Percentiles rank a stretch among this genome's conserved stretches.
phyloP scores from a whole-genome alignment of 768 basidiomycete genomes.

The Termitomyces sp. region DNA sequence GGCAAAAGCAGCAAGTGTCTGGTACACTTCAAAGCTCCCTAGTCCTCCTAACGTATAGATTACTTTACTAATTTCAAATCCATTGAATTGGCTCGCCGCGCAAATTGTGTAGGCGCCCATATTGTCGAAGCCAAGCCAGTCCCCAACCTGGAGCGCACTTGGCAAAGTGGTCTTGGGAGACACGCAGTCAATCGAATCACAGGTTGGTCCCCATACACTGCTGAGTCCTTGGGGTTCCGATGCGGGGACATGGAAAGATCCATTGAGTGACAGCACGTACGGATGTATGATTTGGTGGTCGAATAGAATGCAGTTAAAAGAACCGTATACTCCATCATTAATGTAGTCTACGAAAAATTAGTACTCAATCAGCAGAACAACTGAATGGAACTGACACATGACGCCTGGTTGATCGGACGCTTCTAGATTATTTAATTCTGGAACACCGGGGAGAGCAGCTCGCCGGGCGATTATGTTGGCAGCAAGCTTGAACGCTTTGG shows the following conservation, averaged over 20 bases:
- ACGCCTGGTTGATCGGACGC: conserved; percentile 42
- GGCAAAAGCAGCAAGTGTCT: conserved; percentile 44
- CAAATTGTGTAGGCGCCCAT: conserved; percentile 99
- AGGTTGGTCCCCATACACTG: conserved; percentile 98
- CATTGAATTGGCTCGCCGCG: conserved; percentile 94
- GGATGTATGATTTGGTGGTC: conserved; percentile 94
- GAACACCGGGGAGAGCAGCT: conserved; percentile 38
- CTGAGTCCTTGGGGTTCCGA: conserved; percentile 41
- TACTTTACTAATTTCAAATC: conserved; percentile 77
- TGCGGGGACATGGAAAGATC: conserved; percentile 53
- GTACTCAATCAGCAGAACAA: not conserved
- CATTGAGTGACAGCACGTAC: conserved; percentile 64
- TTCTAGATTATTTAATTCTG: conserved; percentile 21
- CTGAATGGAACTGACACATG: conserved; percentile 75
- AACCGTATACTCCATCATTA: conserved; percentile 98
- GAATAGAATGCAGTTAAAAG: conserved; percentile 95
- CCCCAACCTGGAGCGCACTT: conserved; percentile 73
- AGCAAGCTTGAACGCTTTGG: conserved; percentile 87
- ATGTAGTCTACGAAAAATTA: conserved; percentile 73
- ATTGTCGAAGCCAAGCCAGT: conserved; percentile 96
- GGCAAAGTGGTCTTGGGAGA: conserved; percentile 60
- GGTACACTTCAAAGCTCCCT: conserved; percentile 46
- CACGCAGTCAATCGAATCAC: conserved; percentile 96
- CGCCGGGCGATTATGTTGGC: conserved; percentile 91
- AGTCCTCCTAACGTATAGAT: conserved; percentile 68